These are phyloP conservation scores for Rhododendron mucronatum DNA, from an alignment of 148 eudicot species.

Conservation along the genomic window DNA sequence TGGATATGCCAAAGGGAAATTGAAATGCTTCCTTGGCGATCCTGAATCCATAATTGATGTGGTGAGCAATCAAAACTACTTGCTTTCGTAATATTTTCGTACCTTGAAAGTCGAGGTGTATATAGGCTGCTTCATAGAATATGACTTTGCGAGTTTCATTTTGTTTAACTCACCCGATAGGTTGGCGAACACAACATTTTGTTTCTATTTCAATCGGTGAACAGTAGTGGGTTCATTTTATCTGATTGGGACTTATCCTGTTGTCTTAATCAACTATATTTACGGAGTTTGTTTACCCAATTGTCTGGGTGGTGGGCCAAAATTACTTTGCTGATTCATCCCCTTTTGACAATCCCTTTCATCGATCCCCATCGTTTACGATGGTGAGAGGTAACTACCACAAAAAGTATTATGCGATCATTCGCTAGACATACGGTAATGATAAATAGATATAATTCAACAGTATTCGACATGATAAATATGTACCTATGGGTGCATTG, in stretches of 20 bases:
- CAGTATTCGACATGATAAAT: neutral
- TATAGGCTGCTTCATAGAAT: too few species aligned
- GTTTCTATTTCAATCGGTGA: neutral
- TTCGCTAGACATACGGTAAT: neutral
- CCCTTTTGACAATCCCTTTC: neutral
- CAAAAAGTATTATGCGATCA: neutral
- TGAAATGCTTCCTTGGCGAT: constrained; percentile 50
- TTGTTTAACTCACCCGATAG: neutral
- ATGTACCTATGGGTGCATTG: too few species aligned
- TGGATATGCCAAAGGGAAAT: constrained; percentile 66
- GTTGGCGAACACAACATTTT: neutral
- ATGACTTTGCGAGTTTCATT: neutral
- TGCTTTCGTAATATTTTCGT: neutral
- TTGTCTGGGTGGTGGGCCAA: neutral
- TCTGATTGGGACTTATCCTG: neutral
- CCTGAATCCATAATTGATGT: constrained; percentile 35
- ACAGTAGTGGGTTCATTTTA: too few species aligned
- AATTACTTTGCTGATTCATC: too few species aligned
- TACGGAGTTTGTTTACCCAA: neutral
- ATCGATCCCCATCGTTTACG: neutral
- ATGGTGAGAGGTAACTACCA: neutral
- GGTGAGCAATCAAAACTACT: constrained; percentile 24
- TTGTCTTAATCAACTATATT: neutral
- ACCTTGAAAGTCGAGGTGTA: neutral
- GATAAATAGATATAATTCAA: too few species aligned